Conservation (phyloP, 2,329 filamentous ascomycete species). For the Cadophora sp. region DNA sequence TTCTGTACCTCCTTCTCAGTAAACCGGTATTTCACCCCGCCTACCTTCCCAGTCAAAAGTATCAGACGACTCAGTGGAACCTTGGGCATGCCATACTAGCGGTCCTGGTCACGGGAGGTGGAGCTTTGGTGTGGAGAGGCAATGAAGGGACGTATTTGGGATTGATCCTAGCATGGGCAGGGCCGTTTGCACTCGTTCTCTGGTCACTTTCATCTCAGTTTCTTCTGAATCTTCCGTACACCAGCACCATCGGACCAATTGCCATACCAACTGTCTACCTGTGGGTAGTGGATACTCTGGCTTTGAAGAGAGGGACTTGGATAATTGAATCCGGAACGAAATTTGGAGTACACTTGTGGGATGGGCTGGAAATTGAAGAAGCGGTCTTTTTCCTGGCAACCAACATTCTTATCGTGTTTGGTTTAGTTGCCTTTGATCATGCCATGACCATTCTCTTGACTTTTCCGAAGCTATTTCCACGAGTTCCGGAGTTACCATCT, state of each 20-base stretch:
- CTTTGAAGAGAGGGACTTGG: conserved; percentile 73
- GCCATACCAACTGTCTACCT: conserved; percentile 70
- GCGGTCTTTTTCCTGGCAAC: conserved; percentile 76
- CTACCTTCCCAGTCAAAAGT: conserved; percentile 50
- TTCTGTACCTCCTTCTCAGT: conserved; percentile 71
- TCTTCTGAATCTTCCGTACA: conserved; percentile 63
- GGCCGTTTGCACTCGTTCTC: conserved; percentile 68
- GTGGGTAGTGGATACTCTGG: conserved; percentile 75
- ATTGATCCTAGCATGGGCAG: conserved; percentile 73
- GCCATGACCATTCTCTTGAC: conserved; percentile 69
- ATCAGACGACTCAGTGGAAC: conserved; percentile 44
- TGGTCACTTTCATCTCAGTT: conserved; percentile 71
- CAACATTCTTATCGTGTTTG: conserved; percentile 73
- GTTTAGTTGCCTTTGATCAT: conserved; percentile 72
- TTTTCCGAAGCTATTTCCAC: conserved; percentile 64
- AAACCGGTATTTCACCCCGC: conserved; percentile 65
- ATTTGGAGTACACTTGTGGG: conserved; percentile 66
- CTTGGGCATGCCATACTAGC: conserved; percentile 58
- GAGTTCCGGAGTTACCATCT: conserved; percentile 56
- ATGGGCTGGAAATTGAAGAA: conserved; percentile 74
- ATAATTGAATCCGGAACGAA: conserved; percentile 73
- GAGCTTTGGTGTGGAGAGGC: conserved; percentile 52
- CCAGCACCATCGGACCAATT: conserved; percentile 66
- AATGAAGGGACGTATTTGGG: conserved; percentile 69
- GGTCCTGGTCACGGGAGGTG: conserved; percentile 52